phyloP scores from a whole-genome alignment of 768 basidiomycete species.

The Gyrodon lividus region DNA sequence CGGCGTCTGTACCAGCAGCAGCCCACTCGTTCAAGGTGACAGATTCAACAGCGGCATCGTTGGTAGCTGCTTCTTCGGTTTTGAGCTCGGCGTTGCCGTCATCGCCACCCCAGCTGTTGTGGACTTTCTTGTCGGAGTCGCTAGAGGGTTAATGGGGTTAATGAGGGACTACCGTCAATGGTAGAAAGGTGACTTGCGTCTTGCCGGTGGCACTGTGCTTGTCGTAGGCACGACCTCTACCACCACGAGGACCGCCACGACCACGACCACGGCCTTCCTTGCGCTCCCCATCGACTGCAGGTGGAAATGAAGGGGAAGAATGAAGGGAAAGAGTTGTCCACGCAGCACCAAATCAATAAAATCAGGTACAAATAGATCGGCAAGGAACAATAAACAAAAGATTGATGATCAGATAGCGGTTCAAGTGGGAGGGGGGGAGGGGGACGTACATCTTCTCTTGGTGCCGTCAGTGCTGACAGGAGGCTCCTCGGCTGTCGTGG shows the following conservation, averaged over 20 bases:
- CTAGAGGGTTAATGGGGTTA: slow-evolving; percentile 38
- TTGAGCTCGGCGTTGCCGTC: slow-evolving; percentile 83
- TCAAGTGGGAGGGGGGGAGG: background rate
- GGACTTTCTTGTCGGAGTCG: slow-evolving; percentile 93
- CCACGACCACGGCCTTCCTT: slow-evolving; percentile 47
- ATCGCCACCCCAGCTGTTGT: slow-evolving; percentile 94
- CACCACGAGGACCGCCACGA: slow-evolving; percentile 45
- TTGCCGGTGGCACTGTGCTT: slow-evolving; percentile 85
- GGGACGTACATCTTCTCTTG: slow-evolving; percentile 32
- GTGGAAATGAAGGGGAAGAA: slow-evolving; percentile 6
- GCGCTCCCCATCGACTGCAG: slow-evolving; percentile 42
- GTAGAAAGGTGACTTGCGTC: slow-evolving; percentile 49
- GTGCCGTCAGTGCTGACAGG: slow-evolving; percentile 32
- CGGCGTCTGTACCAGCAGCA: slow-evolving; percentile 8
- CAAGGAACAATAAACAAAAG: slow-evolving; percentile 2
- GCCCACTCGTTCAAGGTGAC: slow-evolving; percentile 38
- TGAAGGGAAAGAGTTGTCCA: background rate
- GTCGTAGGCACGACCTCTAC: slow-evolving; percentile 77
- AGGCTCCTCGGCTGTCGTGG: slow-evolving; percentile 38
- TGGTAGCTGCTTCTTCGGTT: slow-evolving; percentile 70
- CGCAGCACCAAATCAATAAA: background rate
- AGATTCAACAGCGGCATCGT: slow-evolving; percentile 63
- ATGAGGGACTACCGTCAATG: background rate
- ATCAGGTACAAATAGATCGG: background rate
- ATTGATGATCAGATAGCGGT: background rate